A percentile compares a stretch with the other conserved stretches of the same genome.
Evolutionary conservation across 192 early-diverging fungal species (phyloP).

Genomic region (Mortierella claussenii): DNA sequence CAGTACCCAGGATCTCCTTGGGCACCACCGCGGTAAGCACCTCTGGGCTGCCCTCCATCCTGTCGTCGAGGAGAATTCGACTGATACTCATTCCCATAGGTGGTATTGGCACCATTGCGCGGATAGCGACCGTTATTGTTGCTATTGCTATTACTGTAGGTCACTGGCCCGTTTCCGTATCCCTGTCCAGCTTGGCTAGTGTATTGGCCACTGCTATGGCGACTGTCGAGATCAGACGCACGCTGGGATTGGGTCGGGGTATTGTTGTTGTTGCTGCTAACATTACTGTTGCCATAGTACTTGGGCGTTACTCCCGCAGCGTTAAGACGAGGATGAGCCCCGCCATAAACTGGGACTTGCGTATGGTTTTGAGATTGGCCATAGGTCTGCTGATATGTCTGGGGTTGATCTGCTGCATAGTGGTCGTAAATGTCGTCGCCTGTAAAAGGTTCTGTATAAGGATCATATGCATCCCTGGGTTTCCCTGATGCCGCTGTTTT

Average conservation of each 20-base stretch:
- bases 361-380: conserved; percentile 8
- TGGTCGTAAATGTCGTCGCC: conserved; percentile 2
- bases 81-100: conserved; percentile 12
- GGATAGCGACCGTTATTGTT: conserved; percentile 2
- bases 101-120: background rate
- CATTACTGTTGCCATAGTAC: conserved; percentile 5
- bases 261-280: background rate
- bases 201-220: conserved; percentile 11
- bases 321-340: background rate
- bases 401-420: background rate
- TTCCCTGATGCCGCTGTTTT: background rate
- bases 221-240: conserved; percentile 35
- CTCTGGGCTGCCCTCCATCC: background rate
- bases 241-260: conserved; percentile 30
- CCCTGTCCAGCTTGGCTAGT: background rate
- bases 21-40: conserved; percentile 2
- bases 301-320: background rate
- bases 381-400: background rate
- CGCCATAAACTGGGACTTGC: background rate
- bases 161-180: background rate
- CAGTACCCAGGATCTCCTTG: background rate
- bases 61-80: conserved; percentile 13
- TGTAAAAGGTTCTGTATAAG: conserved; percentile 27
- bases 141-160: background rate
- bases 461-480: conserved; percentile 3